A percentile compares a stretch with the other conserved stretches of the same genome.
These are phyloP conservation scores for Pseudozyma sp. DNA, from an alignment of 1,284 basidiomycete species.

Conservation along the genomic window DNA sequence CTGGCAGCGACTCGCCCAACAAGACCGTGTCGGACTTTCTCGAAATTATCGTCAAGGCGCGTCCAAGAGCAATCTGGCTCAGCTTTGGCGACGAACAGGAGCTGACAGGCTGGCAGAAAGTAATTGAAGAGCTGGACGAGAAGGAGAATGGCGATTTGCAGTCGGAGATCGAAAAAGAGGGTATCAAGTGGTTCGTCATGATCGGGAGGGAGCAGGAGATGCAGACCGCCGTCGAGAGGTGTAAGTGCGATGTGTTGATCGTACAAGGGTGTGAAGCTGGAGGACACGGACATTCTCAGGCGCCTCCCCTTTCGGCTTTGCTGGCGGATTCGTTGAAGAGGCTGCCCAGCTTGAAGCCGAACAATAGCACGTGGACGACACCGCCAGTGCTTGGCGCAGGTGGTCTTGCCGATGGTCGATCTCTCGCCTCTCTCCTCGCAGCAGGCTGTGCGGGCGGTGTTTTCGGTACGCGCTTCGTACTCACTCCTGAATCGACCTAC, in stretches of 20 bases:
- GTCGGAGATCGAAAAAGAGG: constrained; percentile 18
- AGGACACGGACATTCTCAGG: constrained; percentile 60
- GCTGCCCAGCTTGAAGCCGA: constrained; percentile 23
- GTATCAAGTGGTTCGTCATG: constrained; percentile 56
- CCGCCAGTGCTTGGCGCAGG: constrained; percentile 60
- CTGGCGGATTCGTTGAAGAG: constrained; percentile 30
- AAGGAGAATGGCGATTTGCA: constrained; percentile 33
- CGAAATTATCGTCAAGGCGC: constrained; percentile 43
- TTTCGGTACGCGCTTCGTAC: constrained; percentile 63
- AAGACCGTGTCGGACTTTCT: constrained; percentile 40
- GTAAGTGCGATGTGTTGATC: constrained; percentile 58
- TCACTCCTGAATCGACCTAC: constrained; percentile 63
- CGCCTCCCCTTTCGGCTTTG: constrained; percentile 56
- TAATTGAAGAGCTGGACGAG: constrained; percentile 45
- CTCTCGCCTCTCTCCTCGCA: constrained; percentile 53
- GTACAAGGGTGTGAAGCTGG: constrained; percentile 63
- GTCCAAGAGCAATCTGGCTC: constrained; percentile 62
- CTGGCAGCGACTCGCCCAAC: constrained; percentile 11
- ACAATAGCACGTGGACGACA: constrained; percentile 16
- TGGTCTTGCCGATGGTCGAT: constrained; percentile 55
- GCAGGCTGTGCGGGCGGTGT: constrained; percentile 64
- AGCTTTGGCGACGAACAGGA: constrained; percentile 59
- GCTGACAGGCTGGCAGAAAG: constrained; percentile 44
- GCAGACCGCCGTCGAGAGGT: constrained; percentile 43
- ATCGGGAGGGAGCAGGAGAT: constrained; percentile 56